Evolutionary conservation across 192 early-diverging fungal species (phyloP).

Genomic region (Backusella tarrabulga): DNA sequence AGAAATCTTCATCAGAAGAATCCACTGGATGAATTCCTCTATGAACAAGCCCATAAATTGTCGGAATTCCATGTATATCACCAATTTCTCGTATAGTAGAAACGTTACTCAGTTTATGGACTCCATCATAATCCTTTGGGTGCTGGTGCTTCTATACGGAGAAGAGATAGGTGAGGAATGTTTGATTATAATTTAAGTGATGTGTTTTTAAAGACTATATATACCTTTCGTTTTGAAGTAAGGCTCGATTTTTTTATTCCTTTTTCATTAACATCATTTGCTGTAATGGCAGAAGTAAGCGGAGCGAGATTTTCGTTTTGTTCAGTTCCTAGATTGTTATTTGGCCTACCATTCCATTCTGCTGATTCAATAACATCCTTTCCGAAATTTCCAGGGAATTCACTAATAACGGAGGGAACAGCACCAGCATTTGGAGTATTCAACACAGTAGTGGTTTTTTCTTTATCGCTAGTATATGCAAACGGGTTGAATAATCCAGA

Average conservation of each 20-base stretch:
- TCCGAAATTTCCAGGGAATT: neutral
- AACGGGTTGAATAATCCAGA: neutral
- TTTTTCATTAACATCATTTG: neutral
- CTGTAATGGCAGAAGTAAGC: neutral
- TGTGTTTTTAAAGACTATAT: neutral
- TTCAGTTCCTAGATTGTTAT: neutral
- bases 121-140: neutral
- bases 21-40: neutral
- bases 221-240: neutral
- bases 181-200: neutral
- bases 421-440: too few relatives aligned
- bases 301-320: neutral
- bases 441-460: too few relatives aligned
- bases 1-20: neutral
- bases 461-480: neutral
- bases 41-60: neutral
- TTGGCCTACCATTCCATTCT: neutral
- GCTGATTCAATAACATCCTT: neutral
- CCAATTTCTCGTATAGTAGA: neutral
- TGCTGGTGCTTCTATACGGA: neutral
- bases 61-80: neutral
- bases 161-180: neutral
- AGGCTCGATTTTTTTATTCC: neutral
- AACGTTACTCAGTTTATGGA: neutral
- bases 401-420: neutral